Base-by-base conservation (phyloP, 2,329 filamentous ascomycete genomes). In the Talaromyces funiculosus region DNA sequence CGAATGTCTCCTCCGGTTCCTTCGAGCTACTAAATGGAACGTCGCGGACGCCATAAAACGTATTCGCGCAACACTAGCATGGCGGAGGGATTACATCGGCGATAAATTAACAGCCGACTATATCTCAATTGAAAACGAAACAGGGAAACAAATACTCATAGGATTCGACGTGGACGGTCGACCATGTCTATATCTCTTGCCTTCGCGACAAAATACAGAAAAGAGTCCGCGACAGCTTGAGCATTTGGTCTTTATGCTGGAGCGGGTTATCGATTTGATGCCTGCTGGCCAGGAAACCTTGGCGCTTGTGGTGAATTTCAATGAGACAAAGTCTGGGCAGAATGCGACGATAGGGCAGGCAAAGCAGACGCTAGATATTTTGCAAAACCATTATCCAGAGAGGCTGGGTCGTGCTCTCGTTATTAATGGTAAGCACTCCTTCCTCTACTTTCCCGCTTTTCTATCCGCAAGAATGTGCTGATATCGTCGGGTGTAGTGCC, bases 311-410 rank as follows among this genome's bases (percentile, higher is more conserved):
- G 92, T 97, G 75, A 93, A 97, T 78, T 97, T 96, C 81, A 90
- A 91, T 75, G 83, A 87, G 62, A 88, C 86, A 66, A 89, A 89
- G 72, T 85, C 82, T 62, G 86, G 90, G 59, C 85, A 87, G 68
- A 90, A 92, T 69, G 91, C 93, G 8, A 86, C 86, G 9, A 80
- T 97, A 61, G 83, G 83, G 31, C 88, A 90, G 71, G 90, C 89
- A 5, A 86, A 89, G 67, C 88, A 95, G 78, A 89, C 92, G n/a
- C 78, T 99, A 67, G 83, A 88, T 72, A 96, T 99, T 67, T 81
- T 99, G 63, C 94, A 99, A 78, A 92, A 89, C 66, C 92, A 99
- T 77, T 97, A 97, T 72, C 94, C 94, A 0, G 94, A 99, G 79
- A 82, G 94, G 59, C 80, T 99, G 33, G 94, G 94, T 51, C 86